Evolutionary conservation across 2,329 filamentous ascomycete genomes (phyloP), one percentile per base, ranked within the genome.

Genomic region (Diaporthe sp.): DNA sequence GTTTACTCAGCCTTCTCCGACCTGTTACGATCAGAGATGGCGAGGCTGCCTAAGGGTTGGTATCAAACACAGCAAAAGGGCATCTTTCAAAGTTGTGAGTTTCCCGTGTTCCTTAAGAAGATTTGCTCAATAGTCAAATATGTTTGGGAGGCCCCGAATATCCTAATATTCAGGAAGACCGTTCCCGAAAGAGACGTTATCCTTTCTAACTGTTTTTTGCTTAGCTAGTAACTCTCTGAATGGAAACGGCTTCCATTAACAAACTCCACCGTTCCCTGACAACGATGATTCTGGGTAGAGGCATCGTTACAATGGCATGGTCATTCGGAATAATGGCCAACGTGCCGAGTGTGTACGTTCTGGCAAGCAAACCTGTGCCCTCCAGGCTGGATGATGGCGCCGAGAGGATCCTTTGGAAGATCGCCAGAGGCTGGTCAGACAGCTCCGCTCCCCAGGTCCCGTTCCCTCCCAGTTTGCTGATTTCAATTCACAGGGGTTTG

Each of bases 381-480:
- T 20, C 31, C 8, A 22, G 28, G 0, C 31, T 22, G 17, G 20
- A 37, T 13, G 31, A 37, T 20, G 31, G 55, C 31, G 34, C 34
- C 34, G 37, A 61, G 58, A 12, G 7, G 58, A 9, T 39, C 4
- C 5, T 61, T 28, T 61, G 58, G 58, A 61, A 61, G 58, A 25
- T 42, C n/a, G 58, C 58, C 22, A 42, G 58, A 42, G 58, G 37
- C 58, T 61, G 58, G 58, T 61, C 6, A 61, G 37, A 17, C 22
- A 61, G 22, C 37, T 37, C 37, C 2, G 4, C 3, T 22, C 22
- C 37, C 6, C 31, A 9, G 1, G 1, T 12, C 4, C 37, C 22
- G 1, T 8, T 17, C 34, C 8, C 0, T 8, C 34, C 10, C 10
- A 60, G 22, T 22, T 25, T 15, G 25, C 58, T 61, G 37, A 42